Conservation (phyloP, 139 green algal genomes). For the Chlorella sorokiniana region DNA sequence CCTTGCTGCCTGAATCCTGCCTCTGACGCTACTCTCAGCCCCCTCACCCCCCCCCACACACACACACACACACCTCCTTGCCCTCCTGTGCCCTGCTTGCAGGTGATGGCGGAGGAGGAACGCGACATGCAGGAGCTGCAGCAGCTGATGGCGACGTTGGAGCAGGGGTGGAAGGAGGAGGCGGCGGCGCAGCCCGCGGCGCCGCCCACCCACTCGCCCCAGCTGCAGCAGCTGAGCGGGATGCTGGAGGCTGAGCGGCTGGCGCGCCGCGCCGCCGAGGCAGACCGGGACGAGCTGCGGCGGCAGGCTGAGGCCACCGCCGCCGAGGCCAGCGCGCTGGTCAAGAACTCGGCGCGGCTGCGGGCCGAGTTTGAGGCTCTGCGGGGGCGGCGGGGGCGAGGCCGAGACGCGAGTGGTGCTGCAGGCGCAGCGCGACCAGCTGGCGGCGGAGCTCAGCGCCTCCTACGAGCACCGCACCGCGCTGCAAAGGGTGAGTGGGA, state of each 20-base stretch:
- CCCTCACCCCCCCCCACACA: too few relatives aligned
- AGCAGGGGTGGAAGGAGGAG: neutral
- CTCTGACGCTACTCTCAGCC: too few relatives aligned
- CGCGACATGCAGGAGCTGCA: neutral
- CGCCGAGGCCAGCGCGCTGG: neutral
- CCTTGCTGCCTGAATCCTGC: too few relatives aligned
- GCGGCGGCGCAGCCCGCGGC: neutral
- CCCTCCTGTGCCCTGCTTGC: neutral
- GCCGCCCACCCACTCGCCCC: neutral
- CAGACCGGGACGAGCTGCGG: slow-evolving; percentile 7
- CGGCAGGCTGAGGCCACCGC: neutral
- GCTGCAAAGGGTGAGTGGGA: too few relatives aligned
- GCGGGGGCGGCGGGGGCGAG: neutral
- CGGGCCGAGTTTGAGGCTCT: neutral
- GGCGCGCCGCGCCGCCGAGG: slow-evolving; percentile 2
- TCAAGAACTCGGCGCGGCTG: neutral
- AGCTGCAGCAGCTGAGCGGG: neutral
- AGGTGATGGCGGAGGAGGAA: neutral
- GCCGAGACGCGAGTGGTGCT: neutral
- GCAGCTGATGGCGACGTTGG: neutral
- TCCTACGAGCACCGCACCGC: neutral
- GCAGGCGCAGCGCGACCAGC: neutral
- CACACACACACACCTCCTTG: too few relatives aligned
- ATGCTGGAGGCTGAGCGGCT: neutral
- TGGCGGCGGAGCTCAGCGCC: neutral